phyloP scores from a whole-genome alignment of 495 filamentous ascomycete species.

The Parachaetomium inaequale region DNA sequence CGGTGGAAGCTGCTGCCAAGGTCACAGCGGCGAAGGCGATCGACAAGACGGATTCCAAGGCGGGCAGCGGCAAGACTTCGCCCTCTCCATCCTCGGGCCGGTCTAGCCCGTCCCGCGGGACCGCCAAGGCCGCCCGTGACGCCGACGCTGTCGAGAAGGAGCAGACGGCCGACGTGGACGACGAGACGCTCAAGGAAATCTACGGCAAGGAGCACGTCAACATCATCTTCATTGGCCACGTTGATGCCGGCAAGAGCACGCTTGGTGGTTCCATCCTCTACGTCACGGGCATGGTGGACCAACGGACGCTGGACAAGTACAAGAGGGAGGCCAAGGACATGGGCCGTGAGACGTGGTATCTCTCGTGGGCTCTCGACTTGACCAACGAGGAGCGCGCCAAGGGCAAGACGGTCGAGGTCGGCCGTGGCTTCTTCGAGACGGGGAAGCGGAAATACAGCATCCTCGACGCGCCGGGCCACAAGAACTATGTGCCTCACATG shows the following conservation, averaged over 20 bases:
- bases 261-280: slow-evolving; percentile 90
- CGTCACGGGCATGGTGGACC: slow-evolving; percentile 96
- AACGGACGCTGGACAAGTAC: slow-evolving; percentile 96
- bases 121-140: slow-evolving; percentile 58
- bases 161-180: slow-evolving; percentile 85
- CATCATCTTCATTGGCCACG: slow-evolving; percentile 96
- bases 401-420: slow-evolving; percentile 98
- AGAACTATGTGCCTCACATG: slow-evolving; percentile 94
- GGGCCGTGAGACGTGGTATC: slow-evolving; percentile 95
- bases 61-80: slow-evolving; percentile 66
- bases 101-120: slow-evolving; percentile 60
- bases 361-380: slow-evolving; percentile 95
- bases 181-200: slow-evolving; percentile 86
- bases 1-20: slow-evolving; percentile 58
- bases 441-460: slow-evolving; percentile 86
- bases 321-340: slow-evolving; percentile 94
- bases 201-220: slow-evolving; percentile 99
- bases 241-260: slow-evolving; percentile 96
- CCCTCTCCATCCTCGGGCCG: slow-evolving; percentile 75
- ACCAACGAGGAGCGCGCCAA: slow-evolving; percentile 95
- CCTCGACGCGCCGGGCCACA: slow-evolving; percentile 94
- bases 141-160: slow-evolving; percentile 82
- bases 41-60: slow-evolving; percentile 79
- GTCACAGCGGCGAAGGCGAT: slow-evolving; percentile 63
- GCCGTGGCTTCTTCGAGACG: slow-evolving; percentile 93